A percentile compares a stretch with the other conserved stretches of the same genome.
Evolutionary conservation across 306 rosid species (phyloP).

Genomic region (Dicorynia guianensis): DNA sequence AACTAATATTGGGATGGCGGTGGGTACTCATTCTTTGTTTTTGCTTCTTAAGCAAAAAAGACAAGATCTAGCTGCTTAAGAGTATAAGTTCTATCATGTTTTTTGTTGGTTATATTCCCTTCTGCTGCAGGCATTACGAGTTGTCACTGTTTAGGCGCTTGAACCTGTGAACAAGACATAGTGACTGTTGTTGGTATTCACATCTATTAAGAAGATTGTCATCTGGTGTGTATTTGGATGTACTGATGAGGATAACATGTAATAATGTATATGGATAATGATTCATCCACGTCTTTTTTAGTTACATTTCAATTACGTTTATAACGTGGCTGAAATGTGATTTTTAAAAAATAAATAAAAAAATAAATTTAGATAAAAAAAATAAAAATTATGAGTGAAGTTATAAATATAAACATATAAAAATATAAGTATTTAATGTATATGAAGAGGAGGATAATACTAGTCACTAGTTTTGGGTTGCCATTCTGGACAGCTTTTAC

Average conservation of each 20-base stretch:
- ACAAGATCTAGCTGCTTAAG: not conserved
- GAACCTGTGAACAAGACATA: slow-evolving; percentile 82
- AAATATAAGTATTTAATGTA: too few relatives aligned
- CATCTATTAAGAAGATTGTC: slow-evolving; percentile 4
- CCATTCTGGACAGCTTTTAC: not conserved
- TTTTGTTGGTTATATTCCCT: slow-evolving; percentile 17
- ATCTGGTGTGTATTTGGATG: slow-evolving; percentile 23
- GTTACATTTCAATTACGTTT: too few relatives aligned
- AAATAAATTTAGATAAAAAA: too few relatives aligned
- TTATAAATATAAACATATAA: too few relatives aligned
- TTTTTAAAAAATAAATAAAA: too few relatives aligned
- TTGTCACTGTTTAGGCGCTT: slow-evolving; percentile 97
- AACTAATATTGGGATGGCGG: slow-evolving; percentile 96
- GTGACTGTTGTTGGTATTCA: slow-evolving; percentile 37
- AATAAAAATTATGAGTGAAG: too few relatives aligned
- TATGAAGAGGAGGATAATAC: slow-evolving; percentile 18
- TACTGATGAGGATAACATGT: slow-evolving; percentile 37
- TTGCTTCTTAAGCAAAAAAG: not conserved
- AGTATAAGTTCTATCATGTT: not conserved
- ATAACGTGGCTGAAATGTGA: too few relatives aligned
- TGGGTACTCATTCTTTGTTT: slow-evolving; percentile 47
- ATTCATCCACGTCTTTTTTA: too few relatives aligned
- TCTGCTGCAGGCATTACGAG: slow-evolving; percentile 83
- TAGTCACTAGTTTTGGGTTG: slow-evolving; percentile 6
- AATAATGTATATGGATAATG: slow-evolving; percentile 43